A percentile compares a stretch with the other conserved stretches of the same genome.
Evolutionary conservation across 1,284 basidiomycete species (phyloP).

Genomic region (Malassezia obtusa): DNA sequence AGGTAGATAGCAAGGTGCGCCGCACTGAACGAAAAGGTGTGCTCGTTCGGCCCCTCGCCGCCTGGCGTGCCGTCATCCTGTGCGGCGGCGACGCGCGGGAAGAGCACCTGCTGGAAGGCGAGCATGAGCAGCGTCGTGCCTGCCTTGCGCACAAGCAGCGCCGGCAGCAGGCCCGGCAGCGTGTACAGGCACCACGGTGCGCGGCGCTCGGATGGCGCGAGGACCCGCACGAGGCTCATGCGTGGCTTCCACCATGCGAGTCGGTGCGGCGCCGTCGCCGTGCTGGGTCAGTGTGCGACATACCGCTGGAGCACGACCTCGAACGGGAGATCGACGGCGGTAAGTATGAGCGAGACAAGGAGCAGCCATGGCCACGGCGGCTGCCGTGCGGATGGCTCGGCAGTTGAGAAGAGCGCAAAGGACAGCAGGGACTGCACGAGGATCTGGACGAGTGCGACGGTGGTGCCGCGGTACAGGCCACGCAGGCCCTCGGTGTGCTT

Average conservation of each 20-base stretch:
- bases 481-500: conserved; percentile 27
- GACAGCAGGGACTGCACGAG: not conserved
- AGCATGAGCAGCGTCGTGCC: not conserved
- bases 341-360: conserved; percentile 20
- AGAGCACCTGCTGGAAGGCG: not conserved
- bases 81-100: not conserved
- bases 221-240: conserved; percentile 28
- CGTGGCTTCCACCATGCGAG: conserved; percentile 21
- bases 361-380: not conserved
- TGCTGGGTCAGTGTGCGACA: conserved; percentile 5
- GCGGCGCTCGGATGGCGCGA: conserved; percentile 28
- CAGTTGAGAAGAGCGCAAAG: not conserved
- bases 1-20: not conserved
- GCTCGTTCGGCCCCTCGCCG: not conserved
- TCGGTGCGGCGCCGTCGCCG: conserved; percentile 36
- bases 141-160: conserved; percentile 22
- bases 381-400: not conserved
- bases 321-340: conserved; percentile 30
- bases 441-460: conserved; percentile 7
- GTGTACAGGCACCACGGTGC: conserved; percentile 40
- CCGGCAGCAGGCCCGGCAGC: conserved; percentile 30
- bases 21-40: not conserved
- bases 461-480: conserved; percentile 37
- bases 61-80: not conserved
- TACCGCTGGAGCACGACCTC: conserved; percentile 34